Percentiles rank a stretch among this genome's conserved stretches.
These are phyloP conservation scores for Kodamaea fungicola DNA, from an alignment of 1,139 yeast genomes.

Conservation along the genomic window DNA sequence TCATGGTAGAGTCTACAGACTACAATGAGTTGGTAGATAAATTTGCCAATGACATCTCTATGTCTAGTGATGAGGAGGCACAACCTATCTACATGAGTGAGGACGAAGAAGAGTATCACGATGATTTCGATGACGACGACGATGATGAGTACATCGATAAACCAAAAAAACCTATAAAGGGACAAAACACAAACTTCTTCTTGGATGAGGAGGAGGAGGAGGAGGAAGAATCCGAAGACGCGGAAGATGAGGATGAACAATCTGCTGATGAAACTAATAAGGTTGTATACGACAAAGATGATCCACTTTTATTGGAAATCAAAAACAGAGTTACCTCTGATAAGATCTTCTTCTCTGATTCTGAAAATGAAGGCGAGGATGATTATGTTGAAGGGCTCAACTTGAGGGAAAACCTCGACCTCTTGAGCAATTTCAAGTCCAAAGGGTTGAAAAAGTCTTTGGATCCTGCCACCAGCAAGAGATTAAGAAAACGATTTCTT, in stretches of 20 bases:
- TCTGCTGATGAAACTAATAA: constrained; percentile 12
- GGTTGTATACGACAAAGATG: too few species aligned
- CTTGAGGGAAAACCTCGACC: constrained; percentile 60
- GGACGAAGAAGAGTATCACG: constrained; percentile 3
- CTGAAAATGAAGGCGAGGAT: constrained; percentile 25
- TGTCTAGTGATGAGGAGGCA: constrained; percentile 8
- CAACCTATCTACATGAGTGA: constrained; percentile 2
- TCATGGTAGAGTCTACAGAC: constrained; percentile 1
- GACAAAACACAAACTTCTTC: background rate
- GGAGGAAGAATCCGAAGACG: constrained; percentile 1
- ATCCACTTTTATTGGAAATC: too few species aligned
- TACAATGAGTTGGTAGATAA: constrained; percentile 12
- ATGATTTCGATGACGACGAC: constrained; percentile 16
- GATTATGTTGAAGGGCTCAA: constrained; percentile 44
- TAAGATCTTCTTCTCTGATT: constrained; percentile 15
- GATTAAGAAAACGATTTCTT: constrained; percentile 27
- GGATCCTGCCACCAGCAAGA: constrained; percentile 11
- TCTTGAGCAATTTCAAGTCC: constrained; percentile 57
- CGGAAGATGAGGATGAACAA: constrained; percentile 8
- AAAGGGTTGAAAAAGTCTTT: constrained; percentile 28
- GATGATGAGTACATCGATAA: constrained; percentile 10
- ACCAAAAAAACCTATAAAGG: too few species aligned
- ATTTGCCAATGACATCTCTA: constrained; percentile 12
- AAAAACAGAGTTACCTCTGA: background rate
- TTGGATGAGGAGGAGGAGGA: constrained; percentile 6